Base-by-base conservation (phyloP, 768 basidiomycete genomes). In the Imleria badia region DNA sequence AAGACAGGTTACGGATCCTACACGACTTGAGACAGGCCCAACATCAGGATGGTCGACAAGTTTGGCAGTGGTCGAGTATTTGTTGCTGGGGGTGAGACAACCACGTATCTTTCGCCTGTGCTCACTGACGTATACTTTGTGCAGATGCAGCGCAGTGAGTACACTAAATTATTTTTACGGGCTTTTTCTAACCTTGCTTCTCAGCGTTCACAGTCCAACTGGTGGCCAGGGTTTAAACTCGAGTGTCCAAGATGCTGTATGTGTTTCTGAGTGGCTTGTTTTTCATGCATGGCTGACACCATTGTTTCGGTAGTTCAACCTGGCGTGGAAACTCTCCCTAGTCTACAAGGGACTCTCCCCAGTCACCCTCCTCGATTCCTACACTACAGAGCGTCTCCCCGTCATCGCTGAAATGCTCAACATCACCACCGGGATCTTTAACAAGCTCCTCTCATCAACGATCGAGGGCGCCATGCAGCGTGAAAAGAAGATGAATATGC, bases 121-220 rank as follows among this genome's bases (percentile, higher is more conserved):
- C 8, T 34, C 23, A 36, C 22, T 47, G 3, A 51, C 48, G 17
- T 36, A 15, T 5, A 17, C n/a, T 15, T 23, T 41, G 1, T 6
- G 3, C 50, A 82, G 81, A 83, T 58, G 75, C 78, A 22, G 79
- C 77, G 0, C 82, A 82, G 65, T 63, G 45, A 7, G 60, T 56
- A 23, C 5, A 22, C 13, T 19, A 6, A 3, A 8, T 4, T 46
- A 11, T 42, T 34, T 11, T 34, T 20, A 2, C 22, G 15, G 5
- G 13, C 23, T n/a, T 20, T 3, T 0, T 33, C 34, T 47, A 4
- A 65, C 23, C 14, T 36, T 22, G 10, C 15, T 29, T 30, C 9
- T 20, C 23, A 67, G 65, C 35, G 56, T 62, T 20, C 65, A 66
- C 26, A 67, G 58, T 40, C 60, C 65, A 26, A 64, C 63, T 17